Evolutionary conservation across 169 alveolate genomes (phyloP).

Genomic region (Cryptosporidium tyzzeri): DNA sequence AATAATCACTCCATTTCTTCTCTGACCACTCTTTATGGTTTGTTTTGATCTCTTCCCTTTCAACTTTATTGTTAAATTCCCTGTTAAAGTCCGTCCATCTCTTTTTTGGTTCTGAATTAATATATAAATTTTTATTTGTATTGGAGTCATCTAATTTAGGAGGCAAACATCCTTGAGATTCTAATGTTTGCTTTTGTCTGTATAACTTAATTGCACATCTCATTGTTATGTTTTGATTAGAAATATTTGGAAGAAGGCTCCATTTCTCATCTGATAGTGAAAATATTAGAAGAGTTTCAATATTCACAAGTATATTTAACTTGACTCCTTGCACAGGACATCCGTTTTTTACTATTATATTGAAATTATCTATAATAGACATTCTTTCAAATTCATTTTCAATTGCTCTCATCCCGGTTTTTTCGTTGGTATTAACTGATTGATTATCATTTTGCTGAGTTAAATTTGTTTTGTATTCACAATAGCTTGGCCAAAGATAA

Average conservation of each 20-base stretch:
- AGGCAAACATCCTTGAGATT: slow-evolving; percentile 26
- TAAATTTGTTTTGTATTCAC: slow-evolving; percentile 39
- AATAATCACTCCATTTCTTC: slow-evolving; percentile 15
- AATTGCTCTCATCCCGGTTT: neutral
- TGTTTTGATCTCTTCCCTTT: neutral
- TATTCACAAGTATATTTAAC: slow-evolving; percentile 34
- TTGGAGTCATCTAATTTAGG: neutral
- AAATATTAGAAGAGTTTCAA: slow-evolving; percentile 39
- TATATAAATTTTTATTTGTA: neutral
- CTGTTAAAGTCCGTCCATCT: slow-evolving; percentile 19
- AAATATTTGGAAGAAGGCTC: neutral
- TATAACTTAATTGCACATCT: slow-evolving; percentile 30
- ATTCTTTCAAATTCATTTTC: neutral
- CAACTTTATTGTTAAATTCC: neutral
- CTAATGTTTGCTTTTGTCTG: slow-evolving; percentile 7
- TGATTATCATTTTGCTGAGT: neutral
- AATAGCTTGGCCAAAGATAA: slow-evolving; percentile 62
- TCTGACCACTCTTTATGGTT: slow-evolving; percentile 7
- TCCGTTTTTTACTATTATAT: slow-evolving; percentile 11
- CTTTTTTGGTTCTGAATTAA: slow-evolving; percentile 3
- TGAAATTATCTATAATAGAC: neutral
- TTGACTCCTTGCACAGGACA: slow-evolving; percentile 34
- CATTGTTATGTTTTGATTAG: slow-evolving; percentile 16
- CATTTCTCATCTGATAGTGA: slow-evolving; percentile 39
- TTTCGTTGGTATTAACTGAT: neutral